Evolutionary conservation across 225 moss, liverwort and hornwort genomes (phyloP).

Genomic region (Neckera pumila): DNA sequence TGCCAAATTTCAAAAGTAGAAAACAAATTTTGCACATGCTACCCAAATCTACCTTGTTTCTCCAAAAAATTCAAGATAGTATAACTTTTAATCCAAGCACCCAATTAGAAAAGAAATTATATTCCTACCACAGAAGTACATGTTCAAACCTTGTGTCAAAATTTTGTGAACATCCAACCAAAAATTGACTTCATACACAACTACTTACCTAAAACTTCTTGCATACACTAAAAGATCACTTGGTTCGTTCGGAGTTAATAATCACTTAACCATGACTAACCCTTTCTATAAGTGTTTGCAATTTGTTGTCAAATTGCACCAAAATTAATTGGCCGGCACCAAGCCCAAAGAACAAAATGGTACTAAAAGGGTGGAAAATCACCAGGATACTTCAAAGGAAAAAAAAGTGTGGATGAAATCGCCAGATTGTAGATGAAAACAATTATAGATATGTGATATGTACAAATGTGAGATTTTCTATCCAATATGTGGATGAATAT

Average conservation of each 20-base stretch:
- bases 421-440: too few species aligned
- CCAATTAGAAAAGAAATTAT: not conserved
- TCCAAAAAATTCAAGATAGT: not conserved
- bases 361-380: too few species aligned
- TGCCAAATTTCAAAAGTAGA: not conserved
- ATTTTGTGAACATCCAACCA: not conserved
- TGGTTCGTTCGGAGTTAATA: not conserved
- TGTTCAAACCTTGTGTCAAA: not conserved
- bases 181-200: not conserved
- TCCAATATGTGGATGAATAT: too few species aligned
- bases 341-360: too few species aligned
- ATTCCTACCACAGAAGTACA: rapidly evolving
- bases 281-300: too few species aligned
- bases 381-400: too few species aligned
- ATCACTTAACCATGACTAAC: too few species aligned
- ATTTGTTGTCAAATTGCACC: too few species aligned
- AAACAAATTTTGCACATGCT: not conserved
- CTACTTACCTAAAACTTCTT: not conserved
- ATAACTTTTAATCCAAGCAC: rapidly evolving
- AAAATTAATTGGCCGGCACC: too few species aligned
- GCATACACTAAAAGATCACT: rapidly evolving
- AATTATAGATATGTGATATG: too few species aligned
- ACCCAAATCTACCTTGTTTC: not conserved
- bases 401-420: too few species aligned
- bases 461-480: too few species aligned